Conservation (phyloP, 768 basidiomycete species). For the Zangia roseola region DNA sequence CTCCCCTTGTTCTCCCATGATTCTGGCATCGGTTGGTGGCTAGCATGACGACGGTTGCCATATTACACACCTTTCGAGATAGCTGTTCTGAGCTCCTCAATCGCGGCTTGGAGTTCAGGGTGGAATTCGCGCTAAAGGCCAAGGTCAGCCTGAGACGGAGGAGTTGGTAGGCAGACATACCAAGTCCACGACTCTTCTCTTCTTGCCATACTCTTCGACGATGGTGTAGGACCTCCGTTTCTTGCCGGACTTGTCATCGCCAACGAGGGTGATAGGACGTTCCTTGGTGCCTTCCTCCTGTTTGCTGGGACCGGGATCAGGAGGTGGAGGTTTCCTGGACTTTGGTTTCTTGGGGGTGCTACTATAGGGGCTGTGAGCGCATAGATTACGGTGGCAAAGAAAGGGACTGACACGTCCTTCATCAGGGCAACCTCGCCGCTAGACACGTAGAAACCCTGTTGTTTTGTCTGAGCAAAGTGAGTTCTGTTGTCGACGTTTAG, state of each 20-base stretch:
- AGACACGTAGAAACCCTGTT: constrained; percentile 91
- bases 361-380: constrained; percentile 22
- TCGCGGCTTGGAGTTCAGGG: constrained; percentile 58
- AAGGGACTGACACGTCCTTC: constrained; percentile 58
- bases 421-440: constrained; percentile 84
- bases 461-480: constrained; percentile 87
- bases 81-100: constrained; percentile 59
- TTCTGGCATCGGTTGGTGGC: constrained; percentile 42
- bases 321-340: constrained; percentile 48
- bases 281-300: constrained; percentile 48
- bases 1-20: constrained; percentile 81
- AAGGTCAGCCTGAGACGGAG: neutral
- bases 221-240: constrained; percentile 58
- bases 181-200: constrained; percentile 67
- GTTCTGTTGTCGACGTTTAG: constrained; percentile 87
- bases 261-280: constrained; percentile 46
- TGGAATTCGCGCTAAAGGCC: constrained; percentile 60
- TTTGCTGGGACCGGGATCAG: constrained; percentile 24
- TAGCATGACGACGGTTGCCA: neutral
- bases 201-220: constrained; percentile 59
- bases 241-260: constrained; percentile 41
- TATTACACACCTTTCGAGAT: constrained; percentile 53
- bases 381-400: neutral
- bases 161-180: constrained; percentile 34
- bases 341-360: constrained; percentile 72